Evolutionary conservation across 805 yeast genomes (phyloP).

Genomic region (Starmerella khaoyaiensis): DNA sequence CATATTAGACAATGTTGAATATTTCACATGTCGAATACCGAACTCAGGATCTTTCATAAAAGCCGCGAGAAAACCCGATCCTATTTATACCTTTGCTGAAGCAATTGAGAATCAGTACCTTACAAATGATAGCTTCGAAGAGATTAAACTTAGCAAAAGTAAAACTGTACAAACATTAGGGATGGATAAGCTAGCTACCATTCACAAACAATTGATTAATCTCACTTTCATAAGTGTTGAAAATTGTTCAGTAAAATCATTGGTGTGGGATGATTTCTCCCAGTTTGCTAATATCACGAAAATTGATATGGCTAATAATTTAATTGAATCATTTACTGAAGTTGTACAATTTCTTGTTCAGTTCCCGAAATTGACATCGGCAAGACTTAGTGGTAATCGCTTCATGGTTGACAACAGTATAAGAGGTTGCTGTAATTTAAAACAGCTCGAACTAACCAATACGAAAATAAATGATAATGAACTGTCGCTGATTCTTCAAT

Average conservation of each 20-base stretch:
- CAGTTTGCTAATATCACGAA: constrained; percentile 15
- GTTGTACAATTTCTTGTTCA: constrained; percentile 31
- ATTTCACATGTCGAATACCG: constrained; percentile 36
- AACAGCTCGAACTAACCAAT: constrained; percentile 32
- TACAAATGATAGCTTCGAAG: constrained; percentile 21
- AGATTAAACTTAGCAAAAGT: constrained; percentile 37
- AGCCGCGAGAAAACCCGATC: constrained; percentile 29
- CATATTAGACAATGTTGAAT: constrained; percentile 36
- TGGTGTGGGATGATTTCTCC: neutral
- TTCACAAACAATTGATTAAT: constrained; percentile 36
- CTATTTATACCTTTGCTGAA: constrained; percentile 29
- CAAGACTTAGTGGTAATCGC: constrained; percentile 39
- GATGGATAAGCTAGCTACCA: constrained; percentile 40
- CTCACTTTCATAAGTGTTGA: constrained; percentile 42
- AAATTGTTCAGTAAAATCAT: constrained; percentile 26
- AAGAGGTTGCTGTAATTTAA: constrained; percentile 14
- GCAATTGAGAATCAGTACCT: constrained; percentile 44
- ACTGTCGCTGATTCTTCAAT: neutral
- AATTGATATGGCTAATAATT: constrained; percentile 51
- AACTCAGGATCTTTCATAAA: constrained; percentile 57
- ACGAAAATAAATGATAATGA: constrained; percentile 5
- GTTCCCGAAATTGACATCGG: constrained; percentile 28
- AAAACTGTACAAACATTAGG: constrained; percentile 55
- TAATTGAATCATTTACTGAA: constrained; percentile 34
- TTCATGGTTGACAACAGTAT: constrained; percentile 13